Conservation (phyloP, 257 asterid species). For the Euphrasia confusa region DNA sequence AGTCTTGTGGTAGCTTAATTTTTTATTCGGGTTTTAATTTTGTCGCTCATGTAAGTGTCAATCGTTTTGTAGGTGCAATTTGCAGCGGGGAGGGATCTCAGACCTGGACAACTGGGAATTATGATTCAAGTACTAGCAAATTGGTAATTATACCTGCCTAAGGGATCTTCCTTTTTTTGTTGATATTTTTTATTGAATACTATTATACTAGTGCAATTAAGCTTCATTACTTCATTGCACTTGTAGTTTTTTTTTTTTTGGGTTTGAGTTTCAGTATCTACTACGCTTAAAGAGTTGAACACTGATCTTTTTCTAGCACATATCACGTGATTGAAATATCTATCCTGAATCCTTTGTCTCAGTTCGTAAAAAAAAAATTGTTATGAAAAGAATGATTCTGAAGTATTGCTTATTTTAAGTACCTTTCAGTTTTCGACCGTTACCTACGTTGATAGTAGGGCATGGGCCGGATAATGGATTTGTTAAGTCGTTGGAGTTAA, state of each 20-base stretch:
- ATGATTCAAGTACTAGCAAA: constrained; percentile 62
- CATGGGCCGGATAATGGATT: too few relatives aligned
- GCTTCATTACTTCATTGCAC: not conserved
- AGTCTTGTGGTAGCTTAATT: not conserved
- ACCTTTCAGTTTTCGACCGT: not conserved
- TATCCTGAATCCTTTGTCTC: constrained; percentile 16
- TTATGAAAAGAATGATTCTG: not conserved
- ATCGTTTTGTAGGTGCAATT: constrained; percentile 71
- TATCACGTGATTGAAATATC: constrained; percentile 9
- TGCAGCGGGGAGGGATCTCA: constrained; percentile 97
- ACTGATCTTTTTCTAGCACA: constrained; percentile 7
- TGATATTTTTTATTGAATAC: constrained; percentile 8
- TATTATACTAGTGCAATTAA: constrained; percentile 9
- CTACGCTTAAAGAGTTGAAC: constrained; percentile 8
- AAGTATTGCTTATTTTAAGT: not conserved
- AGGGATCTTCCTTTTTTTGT: not conserved
- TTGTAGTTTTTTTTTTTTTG: not conserved
- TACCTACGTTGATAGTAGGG: not conserved
- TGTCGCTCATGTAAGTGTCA: constrained; percentile 20
- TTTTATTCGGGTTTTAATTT: constrained; percentile 15
- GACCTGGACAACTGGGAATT: constrained; percentile 77
- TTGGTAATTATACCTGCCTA: constrained; percentile 46
- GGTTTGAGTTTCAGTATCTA: not conserved
- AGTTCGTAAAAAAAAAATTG: not conserved
- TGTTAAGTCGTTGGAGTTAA: too few relatives aligned